Percentiles rank a stretch among this genome's conserved stretches.
phyloP scores from a whole-genome alignment of 2,329 filamentous ascomycete genomes.

The Nemania sp. region DNA sequence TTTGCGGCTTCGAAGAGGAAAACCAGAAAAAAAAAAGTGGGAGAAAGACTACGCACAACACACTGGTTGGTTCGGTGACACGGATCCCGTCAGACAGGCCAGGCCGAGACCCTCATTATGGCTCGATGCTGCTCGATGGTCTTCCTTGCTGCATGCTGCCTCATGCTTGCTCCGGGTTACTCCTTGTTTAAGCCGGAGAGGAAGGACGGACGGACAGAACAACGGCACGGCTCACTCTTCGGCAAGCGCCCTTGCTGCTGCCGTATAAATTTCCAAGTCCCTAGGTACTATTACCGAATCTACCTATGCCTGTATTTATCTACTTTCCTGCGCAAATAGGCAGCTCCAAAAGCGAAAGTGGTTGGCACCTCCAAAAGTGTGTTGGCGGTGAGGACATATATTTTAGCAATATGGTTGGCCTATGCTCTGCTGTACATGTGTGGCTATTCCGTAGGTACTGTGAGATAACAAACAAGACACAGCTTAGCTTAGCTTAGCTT shows the following conservation, averaged over 20 bases:
- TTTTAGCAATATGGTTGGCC: not conserved
- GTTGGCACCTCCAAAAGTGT: no score
- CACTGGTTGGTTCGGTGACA: conserved; percentile 32
- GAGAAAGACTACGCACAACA: conserved; percentile 12
- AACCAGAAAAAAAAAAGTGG: conserved; percentile 31
- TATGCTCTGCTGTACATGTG: no score
- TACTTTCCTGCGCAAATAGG: not conserved
- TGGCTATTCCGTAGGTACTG: not conserved
- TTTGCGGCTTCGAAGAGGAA: conserved; percentile 30
- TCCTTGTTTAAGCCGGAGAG: conserved; percentile 19
- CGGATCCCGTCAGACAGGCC: conserved; percentile 27
- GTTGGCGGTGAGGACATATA: conserved; percentile 14
- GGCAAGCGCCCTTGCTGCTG: not conserved
- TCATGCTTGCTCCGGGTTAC: conserved; percentile 23
- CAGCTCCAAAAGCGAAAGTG: no score
- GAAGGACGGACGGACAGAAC: conserved; percentile 23
- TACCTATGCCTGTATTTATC: not conserved
- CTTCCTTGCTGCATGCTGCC: conserved; percentile 22
- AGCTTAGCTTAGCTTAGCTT: not conserved
- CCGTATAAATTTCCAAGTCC: not conserved
- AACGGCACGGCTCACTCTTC: conserved; percentile 11
- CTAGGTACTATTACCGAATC: no score
- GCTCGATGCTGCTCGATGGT: conserved; percentile 30
- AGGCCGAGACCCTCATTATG: conserved; percentile 26
- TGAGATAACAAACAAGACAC: not conserved